Base-by-base conservation (phyloP, 192 early-diverging fungal genomes). In the Umbelopsis ramanniana region DNA sequence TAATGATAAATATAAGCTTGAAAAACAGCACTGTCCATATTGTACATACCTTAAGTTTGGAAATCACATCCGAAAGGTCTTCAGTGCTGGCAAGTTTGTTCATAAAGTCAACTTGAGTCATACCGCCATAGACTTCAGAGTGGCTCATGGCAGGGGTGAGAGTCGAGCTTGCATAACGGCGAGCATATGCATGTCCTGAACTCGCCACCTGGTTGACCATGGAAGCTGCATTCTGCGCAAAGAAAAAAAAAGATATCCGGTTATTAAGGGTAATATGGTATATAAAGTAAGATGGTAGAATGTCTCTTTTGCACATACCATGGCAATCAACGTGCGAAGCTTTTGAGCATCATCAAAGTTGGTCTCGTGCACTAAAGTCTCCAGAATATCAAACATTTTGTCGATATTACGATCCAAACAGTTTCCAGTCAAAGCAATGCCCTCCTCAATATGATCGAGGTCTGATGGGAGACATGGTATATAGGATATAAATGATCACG, bases 171-270 rank as follows among this genome's bases (percentile, higher is more conserved):
- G 93, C 91, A 69, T 93, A 85, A 1, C 86, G 84, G 53, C 91
- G 84, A 2, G 96, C 95, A 78, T 88, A 97, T 1, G 82, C 72
- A 73, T 98, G 96, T 21, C 96, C 96, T 29, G 85, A 88, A 23
- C 90, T 86, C 12, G 91, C 93, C 35, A 98, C 88, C 5, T 89
- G 88, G 72, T 96, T 95, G 46, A 88, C 92, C 77, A 92, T 83
- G 24, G 81, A 85, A 19, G 90, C 83, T 12, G 95, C 90, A 79
- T 88, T 90, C 83, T 86, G 55, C 35, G 15, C 23, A 11, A 15
- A 17, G 17, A 8, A 33, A 33, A 33, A 37, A n/a, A 38, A 19
- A 6, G 24, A 19, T 63, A 5, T 37, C n/a, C n/a, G n/a, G n/a
- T n/a, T n/a, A n/a, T n/a, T n/a, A n/a, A n/a, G n/a, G n/a, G n/a